Evolutionary conservation across 257 asterid species (phyloP), one percentile per base, ranked within the genome.

Genomic region (Solanum lycopersicoides): DNA sequence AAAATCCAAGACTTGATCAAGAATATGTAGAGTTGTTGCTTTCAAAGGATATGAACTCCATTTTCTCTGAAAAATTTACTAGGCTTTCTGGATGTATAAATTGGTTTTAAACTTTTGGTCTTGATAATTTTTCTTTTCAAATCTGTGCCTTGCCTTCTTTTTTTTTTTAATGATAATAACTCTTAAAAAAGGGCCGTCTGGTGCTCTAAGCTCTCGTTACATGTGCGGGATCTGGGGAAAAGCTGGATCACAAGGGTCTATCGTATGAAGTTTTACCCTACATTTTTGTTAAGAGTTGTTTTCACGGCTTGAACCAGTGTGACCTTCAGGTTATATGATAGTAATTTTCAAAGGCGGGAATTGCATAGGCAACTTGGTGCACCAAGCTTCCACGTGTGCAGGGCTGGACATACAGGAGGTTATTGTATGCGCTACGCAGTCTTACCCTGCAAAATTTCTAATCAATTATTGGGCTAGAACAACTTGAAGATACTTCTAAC

Each of bases 1-100:
- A 94, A 93, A 75, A 92, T 94, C 41, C 96, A 96, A 90, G 99
- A 95, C 91, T 91, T 96, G 66, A 92, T 95, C 73, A 94, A 95
- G 92, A 96, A 93, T 91, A 94, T 95, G 98, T 95, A 92, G 71
- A 83, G 76, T 37, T 83, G 89, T 90, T 25, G 88, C 93, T 86
- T 35, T 83, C 91, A 1, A 90, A 93, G 89, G 86, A 72, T 72
- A 88, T 87, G 63, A 91, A 87, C 87, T 90, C 91, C 10, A 56
- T 87, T 74, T 3, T 2, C 69, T 53, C 28, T 18, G 25, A 50
- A 82, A 30, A 82, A 30, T 30, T 30, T 82, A 82, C 85, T 82
- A 30, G 85, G 45, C 13, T 82, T 82, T 47, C 32, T 30, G 21
- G 69, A 82, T 50, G 23, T 82, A 30, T 82, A 69, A 50, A 82